Evolutionary conservation across 495 filamentous ascomycete genomes (phyloP), one percentile per base, ranked within the genome.

Genomic region (Neurospora discreta): DNA sequence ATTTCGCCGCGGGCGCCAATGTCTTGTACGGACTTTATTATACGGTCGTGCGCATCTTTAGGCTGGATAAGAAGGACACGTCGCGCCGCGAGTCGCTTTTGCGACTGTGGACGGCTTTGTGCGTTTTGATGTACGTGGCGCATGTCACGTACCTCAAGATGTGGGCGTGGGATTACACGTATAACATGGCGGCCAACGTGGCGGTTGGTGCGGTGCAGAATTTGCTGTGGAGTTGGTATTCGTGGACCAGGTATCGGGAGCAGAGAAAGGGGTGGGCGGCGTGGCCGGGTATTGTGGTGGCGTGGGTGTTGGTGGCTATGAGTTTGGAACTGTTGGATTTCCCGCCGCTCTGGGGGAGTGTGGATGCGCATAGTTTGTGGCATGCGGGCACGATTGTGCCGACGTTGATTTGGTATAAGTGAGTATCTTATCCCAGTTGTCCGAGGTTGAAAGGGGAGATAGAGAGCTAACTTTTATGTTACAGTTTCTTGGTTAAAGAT

Each of bases 311-410:
- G 71, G 77, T 94, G 79, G 94, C 92, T 10, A 99, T 99, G 95
- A 94, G 95, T 78, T 82, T 99, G 78, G 95, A 99, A 80, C 76
- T 99, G 76, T 82, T 98, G 71, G 95, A 99, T 81, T 99, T 99
- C 78, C 88, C 96, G 71, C 95, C 95, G 3, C 83, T 92, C 76
- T 86, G 89, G 83, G 92, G 91, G 16, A 88, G 90, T 76, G 78
- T 99, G 44, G 95, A 99, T 86, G 95, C 95, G 23, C 95, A 99
- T 85, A 94, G 92, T 75, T 81, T 99, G 72, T 99, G 95, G 95
- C 95, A 99, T 87, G 79, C 95, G 72, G 93, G 92, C 43, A 99
- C 95, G 2, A 94, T 99, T 67, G 86, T 87, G 69, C 95, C 95
- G 39, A 92, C 94, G 8, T 84, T 95, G 44, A 89, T 95, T 87